phyloP scores from a whole-genome alignment of 768 basidiomycete species.

The Pisolithus tinctorius region DNA sequence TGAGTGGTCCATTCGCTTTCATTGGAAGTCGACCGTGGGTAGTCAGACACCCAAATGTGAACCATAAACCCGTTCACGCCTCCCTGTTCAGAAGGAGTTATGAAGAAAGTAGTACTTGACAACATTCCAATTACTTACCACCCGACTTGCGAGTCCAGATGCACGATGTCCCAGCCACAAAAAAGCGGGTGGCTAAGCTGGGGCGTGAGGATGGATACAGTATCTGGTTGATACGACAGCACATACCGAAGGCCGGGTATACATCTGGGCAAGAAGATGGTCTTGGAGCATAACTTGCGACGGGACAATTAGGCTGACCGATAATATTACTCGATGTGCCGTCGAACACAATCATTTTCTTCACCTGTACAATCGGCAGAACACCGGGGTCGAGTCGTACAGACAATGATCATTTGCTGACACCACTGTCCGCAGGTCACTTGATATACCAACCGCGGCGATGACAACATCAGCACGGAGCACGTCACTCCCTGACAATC shows the following conservation, averaged over 20 bases:
- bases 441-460: conserved; percentile 53
- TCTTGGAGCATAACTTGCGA: conserved; percentile 35
- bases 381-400: conserved; percentile 17
- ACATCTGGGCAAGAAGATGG: conserved; percentile 30
- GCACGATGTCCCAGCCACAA: conserved; percentile 19
- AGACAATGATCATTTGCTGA: conserved; percentile 21
- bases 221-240: background rate
- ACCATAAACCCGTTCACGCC: conserved; percentile 30
- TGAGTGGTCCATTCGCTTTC: conserved; percentile 30
- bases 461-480: conserved; percentile 48
- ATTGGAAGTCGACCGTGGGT: conserved; percentile 19
- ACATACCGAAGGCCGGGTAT: conserved; percentile 14
- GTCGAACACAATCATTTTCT: conserved; percentile 2
- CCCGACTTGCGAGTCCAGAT: conserved; percentile 15
- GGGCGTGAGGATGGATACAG: background rate
- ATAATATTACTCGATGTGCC: background rate
- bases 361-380: conserved; percentile 40
- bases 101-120: background rate
- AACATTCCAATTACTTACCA: conserved; percentile 9
- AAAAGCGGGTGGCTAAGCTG: conserved; percentile 5
- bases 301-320: conserved; percentile 34
- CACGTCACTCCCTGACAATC: conserved; percentile 35
- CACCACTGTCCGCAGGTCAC: conserved; percentile 30
- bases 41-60: conserved; percentile 21
- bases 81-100: conserved; percentile 24